A percentile compares a stretch with the other conserved stretches of the same genome.
These are phyloP conservation scores for Ganoderma boninense DNA, from an alignment of 1,284 basidiomycete genomes.

Conservation along the genomic window DNA sequence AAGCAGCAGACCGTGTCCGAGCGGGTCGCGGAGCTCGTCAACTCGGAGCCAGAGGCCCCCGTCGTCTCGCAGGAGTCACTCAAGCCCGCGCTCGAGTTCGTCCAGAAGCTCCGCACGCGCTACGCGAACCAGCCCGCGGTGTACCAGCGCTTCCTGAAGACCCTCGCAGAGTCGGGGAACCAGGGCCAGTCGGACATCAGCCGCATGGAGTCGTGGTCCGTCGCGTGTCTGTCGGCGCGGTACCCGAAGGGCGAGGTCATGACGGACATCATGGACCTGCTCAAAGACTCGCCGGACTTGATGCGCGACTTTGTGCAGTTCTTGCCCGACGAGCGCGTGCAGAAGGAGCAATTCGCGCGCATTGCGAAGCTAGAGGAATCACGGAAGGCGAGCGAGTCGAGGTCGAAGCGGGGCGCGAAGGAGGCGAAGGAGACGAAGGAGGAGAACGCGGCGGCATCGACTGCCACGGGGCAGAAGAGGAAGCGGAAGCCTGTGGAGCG, in stretches of 20 bases:
- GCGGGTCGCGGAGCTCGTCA: slow-evolving; percentile 7
- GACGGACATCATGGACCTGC: slow-evolving; percentile 88
- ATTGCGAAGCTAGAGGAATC: slow-evolving; percentile 35
- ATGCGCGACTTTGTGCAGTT: slow-evolving; percentile 93
- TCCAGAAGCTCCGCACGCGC: slow-evolving; percentile 96
- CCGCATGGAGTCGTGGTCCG: slow-evolving; percentile 59
- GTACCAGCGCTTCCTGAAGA: slow-evolving; percentile 94
- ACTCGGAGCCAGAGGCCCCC: slow-evolving; percentile 19
- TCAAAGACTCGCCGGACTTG: slow-evolving; percentile 90
- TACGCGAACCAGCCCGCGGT: slow-evolving; percentile 88
- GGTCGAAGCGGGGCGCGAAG: slow-evolving; percentile 32
- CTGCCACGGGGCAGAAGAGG: slow-evolving; percentile 63
- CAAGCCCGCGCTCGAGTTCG: slow-evolving; percentile 89
- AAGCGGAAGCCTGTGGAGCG: slow-evolving; percentile 62
- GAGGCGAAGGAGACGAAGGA: slow-evolving; percentile 18
- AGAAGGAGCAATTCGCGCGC: slow-evolving; percentile 50
- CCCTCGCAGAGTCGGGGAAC: slow-evolving; percentile 72
- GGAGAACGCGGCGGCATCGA: slow-evolving; percentile 25
- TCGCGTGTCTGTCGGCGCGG: slow-evolving; percentile 43
- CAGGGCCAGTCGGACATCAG: slow-evolving; percentile 74
- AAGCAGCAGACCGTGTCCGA: slow-evolving; percentile 11
- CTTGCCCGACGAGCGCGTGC: slow-evolving; percentile 75
- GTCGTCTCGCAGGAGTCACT: slow-evolving; percentile 42
- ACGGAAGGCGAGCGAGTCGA: slow-evolving; percentile 29
- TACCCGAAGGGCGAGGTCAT: slow-evolving; percentile 69